phyloP scores from a whole-genome alignment of 495 filamentous ascomycete genomes.

The Aspergillus ostianus region DNA sequence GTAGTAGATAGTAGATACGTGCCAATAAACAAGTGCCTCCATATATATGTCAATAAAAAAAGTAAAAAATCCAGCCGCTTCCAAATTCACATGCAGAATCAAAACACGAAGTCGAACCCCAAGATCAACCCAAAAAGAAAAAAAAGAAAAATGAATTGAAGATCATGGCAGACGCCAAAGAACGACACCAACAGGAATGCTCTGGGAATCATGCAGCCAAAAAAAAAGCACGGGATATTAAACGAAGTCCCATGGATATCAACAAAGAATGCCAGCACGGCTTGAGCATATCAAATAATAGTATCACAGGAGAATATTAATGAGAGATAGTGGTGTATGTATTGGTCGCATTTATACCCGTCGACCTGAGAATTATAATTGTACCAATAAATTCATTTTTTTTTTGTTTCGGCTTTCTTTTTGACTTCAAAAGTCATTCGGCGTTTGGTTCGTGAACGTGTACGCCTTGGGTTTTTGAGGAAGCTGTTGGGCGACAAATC shows the following conservation, averaged over 20 bases:
- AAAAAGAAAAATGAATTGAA: constrained; percentile 9
- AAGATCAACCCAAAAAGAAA: constrained; percentile 1
- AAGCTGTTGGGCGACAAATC: constrained; percentile 40
- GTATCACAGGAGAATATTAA: constrained; percentile 5
- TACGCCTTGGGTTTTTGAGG: constrained; percentile 43
- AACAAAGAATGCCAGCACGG: constrained; percentile 14
- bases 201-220: constrained; percentile 16
- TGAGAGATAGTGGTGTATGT: neutral
- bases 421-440: constrained; percentile 31
- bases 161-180: constrained; percentile 13
- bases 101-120: constrained; percentile 8
- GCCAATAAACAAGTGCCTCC: constrained; percentile 15
- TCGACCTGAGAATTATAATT: constrained; percentile 5
- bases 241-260: constrained; percentile 2
- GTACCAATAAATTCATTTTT: neutral
- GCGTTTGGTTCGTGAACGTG: constrained; percentile 44
- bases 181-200: constrained; percentile 18
- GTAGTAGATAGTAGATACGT: constrained; percentile 26
- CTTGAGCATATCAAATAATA: constrained; percentile 18
- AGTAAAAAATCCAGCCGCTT: constrained; percentile 17
- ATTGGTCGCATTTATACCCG: neutral
- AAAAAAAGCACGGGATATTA: constrained; percentile 9
- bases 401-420: neutral
- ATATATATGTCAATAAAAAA: constrained; percentile 16
- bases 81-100: constrained; percentile 21